A percentile compares a stretch with the other conserved stretches of the same genome.
Conservation (phyloP, 306 rosid genomes). For the Gastrolobium bilobum region DNA sequence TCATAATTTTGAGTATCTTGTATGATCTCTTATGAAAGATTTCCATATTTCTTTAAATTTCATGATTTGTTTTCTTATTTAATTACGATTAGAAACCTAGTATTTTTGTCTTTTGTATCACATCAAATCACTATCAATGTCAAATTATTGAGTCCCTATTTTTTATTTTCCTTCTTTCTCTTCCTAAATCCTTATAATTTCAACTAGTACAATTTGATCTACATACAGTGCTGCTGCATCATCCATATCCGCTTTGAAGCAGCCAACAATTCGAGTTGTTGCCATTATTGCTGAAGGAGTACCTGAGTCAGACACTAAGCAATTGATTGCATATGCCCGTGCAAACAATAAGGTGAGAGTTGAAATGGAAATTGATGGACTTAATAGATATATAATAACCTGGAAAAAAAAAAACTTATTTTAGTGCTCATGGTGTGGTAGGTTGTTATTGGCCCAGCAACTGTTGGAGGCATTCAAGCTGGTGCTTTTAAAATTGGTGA, state of each 20-base stretch:
- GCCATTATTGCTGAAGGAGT: slow-evolving; percentile 99
- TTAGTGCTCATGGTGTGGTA: slow-evolving; percentile 52
- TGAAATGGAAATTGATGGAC: slow-evolving; percentile 40
- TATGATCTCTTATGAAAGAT: slow-evolving; percentile 9
- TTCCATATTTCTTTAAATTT: slow-evolving; percentile 28
- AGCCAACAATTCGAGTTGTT: slow-evolving; percentile 92
- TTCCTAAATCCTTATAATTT: neutral
- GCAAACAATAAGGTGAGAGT: slow-evolving; percentile 88
- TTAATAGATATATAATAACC: slow-evolving; percentile 31
- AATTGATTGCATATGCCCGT: slow-evolving; percentile 93
- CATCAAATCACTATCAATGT: slow-evolving; percentile 16
- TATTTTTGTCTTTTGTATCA: slow-evolving; percentile 1
- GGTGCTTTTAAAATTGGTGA: slow-evolving; percentile 99
- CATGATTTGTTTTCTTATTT: neutral
- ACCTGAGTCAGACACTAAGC: slow-evolving; percentile 92
- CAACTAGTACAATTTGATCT: slow-evolving; percentile 31
- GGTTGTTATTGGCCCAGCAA: slow-evolving; percentile 98
- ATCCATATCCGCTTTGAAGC: slow-evolving; percentile 90
- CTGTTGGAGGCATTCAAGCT: slow-evolving; percentile 99
- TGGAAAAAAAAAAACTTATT: slow-evolving; percentile 43
- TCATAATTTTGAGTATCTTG: neutral
- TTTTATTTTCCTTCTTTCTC: slow-evolving; percentile 8
- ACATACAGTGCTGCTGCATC: slow-evolving; percentile 95
- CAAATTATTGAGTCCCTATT: neutral
- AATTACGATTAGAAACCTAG: slow-evolving; percentile 3